Conservation (phyloP, 371 early-diverging fungal species). For the Syncephalastrum racemosum region DNA sequence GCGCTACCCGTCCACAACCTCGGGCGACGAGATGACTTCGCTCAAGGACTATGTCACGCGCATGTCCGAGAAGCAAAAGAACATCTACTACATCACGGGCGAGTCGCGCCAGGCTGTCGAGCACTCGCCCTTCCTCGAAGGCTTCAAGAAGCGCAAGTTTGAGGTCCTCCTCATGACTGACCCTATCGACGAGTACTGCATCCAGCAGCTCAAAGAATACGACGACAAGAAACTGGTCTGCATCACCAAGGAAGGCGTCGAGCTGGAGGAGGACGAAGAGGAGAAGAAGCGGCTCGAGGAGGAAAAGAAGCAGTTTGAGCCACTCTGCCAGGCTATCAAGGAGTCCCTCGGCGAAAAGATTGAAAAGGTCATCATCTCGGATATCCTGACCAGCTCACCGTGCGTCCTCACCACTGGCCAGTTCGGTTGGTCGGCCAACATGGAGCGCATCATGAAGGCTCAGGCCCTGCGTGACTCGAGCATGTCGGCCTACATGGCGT, state of each 20-base stretch:
- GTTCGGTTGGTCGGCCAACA: slow-evolving; percentile 98
- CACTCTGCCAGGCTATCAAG: slow-evolving; percentile 82
- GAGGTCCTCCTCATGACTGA: slow-evolving; percentile 96
- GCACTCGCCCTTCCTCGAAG: slow-evolving; percentile 97
- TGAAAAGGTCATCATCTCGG: slow-evolving; percentile 96
- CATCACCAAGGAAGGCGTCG: slow-evolving; percentile 98
- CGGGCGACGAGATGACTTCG: slow-evolving; percentile 58
- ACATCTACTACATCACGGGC: slow-evolving; percentile 98
- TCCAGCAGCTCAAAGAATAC: slow-evolving; percentile 97
- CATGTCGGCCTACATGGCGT: slow-evolving; percentile 96
- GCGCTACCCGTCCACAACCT: slow-evolving; percentile 70
- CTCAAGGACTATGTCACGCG: slow-evolving; percentile 82
- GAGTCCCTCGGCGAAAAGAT: slow-evolving; percentile 95
- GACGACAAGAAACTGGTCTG: slow-evolving; percentile 98
- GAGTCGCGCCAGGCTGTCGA: slow-evolving; percentile 93
- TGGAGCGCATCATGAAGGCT: slow-evolving; percentile 99
- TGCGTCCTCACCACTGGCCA: slow-evolving; percentile 97
- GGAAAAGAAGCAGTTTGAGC: slow-evolving; percentile 79
- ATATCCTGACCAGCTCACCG: slow-evolving; percentile 93
- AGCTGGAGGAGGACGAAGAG: slow-evolving; percentile 96
- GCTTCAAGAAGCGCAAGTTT: slow-evolving; percentile 95
- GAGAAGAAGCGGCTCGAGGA: slow-evolving; percentile 92
- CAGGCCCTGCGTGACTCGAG: slow-evolving; percentile 96
- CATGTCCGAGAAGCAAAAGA: slow-evolving; percentile 81
- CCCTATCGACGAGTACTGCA: slow-evolving; percentile 94